Evolutionary conservation across 306 rosid species (phyloP).

Genomic region (Cucumis cinereus): DNA sequence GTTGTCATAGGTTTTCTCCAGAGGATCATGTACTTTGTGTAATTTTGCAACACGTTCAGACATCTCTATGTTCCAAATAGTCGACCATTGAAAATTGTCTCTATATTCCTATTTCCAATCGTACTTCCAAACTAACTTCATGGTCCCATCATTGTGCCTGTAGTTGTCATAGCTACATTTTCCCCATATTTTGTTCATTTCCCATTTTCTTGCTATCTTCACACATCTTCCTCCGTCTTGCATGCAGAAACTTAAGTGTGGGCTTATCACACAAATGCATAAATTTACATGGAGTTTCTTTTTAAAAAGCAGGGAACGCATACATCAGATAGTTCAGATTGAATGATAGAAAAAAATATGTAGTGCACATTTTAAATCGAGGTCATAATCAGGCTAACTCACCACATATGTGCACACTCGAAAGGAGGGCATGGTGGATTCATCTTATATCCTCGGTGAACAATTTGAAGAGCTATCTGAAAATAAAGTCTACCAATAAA

Average conservation of each 20-base stretch:
- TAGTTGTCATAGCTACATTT: background rate
- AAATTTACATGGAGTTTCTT: background rate
- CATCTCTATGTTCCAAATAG: background rate
- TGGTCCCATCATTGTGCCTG: background rate
- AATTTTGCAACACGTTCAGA: too few relatives aligned
- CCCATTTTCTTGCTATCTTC: background rate
- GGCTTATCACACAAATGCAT: background rate
- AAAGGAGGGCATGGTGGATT: conserved; percentile 89
- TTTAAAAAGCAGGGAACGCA: background rate
- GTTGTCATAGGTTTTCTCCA: too few relatives aligned
- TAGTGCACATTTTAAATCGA: background rate
- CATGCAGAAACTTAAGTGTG: background rate
- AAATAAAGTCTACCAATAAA: conserved; percentile 29
- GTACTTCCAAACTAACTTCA: background rate
- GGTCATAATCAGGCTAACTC: background rate
- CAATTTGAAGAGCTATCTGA: conserved; percentile 87
- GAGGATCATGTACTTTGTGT: too few relatives aligned
- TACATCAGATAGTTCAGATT: background rate
- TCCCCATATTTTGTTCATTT: background rate
- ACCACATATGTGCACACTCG: conserved; percentile 95
- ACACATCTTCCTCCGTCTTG: background rate
- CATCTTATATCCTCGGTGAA: conserved; percentile 85
- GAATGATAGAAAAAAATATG: background rate
- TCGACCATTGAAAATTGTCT: background rate
- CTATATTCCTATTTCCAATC: background rate